Base-by-base conservation (phyloP, 2,329 filamentous ascomycete genomes). In the Epichloe hybrida region DNA sequence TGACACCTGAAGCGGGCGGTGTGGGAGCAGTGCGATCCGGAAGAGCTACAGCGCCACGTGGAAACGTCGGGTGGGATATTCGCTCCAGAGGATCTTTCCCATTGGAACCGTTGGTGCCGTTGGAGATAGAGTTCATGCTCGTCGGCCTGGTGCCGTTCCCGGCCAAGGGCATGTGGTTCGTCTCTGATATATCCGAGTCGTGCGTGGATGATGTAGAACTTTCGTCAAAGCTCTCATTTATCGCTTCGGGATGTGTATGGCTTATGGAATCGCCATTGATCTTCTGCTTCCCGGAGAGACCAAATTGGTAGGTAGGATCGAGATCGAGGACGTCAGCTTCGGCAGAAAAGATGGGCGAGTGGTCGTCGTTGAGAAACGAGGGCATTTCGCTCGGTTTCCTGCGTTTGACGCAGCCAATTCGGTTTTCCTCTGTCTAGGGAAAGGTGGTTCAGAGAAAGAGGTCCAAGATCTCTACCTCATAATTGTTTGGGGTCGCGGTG, bases 71-170 rank as follows among this genome's bases (percentile, higher is more conserved):
- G 46, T 53, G 49, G 54, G 48, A 53, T 39, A 43, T 57, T 50
- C 49, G 56, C 59, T 64, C 61, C 48, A 51, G 66, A 60, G 53
- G 54, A 52, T 57, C 58, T 40, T 55, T 49, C n/a, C 61, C 60
- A 53, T 60, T 62, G 51, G 65, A 64, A 54, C 62, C 61, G 52
- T 72, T 69, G 58, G 71, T 72, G 56, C 75, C 78, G 62, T 83
- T 81, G 57, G 76, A 73, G 61, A 79, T 61, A 38, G 78, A 74
- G 64, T 72, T 77, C 68, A 82, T 77, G 66, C 75, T 82, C 61
- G 78, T 75, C 5, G 68, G 66, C 45, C 64, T 62, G 53, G 68
- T 69, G 47, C 57, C 59, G 60, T 64, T 66, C 57, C 69, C 73
- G 67, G 72, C 69, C 64, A 69, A 62, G 57, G 66, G 70, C 56